phyloP scores from a whole-genome alignment of 257 asterid genomes.

The Parsonsia alboflavescens region DNA sequence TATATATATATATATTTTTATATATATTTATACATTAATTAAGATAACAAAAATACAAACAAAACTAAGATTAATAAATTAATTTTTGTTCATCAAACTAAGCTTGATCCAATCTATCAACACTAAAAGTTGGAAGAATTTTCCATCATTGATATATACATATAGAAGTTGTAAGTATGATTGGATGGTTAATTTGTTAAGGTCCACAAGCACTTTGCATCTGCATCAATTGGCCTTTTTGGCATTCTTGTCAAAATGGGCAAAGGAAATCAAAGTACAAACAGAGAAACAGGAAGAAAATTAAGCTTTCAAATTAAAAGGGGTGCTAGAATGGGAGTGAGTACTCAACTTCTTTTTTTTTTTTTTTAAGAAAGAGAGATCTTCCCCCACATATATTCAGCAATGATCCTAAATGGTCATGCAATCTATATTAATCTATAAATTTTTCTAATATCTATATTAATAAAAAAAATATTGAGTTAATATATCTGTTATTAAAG shows the following conservation, averaged over 20 bases:
- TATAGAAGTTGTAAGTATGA: background rate
- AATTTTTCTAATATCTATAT: too few species aligned
- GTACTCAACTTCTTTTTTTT: too few species aligned
- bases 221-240: background rate
- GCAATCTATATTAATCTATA: too few species aligned
- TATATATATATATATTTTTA: too few species aligned
- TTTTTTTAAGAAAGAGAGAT: too few species aligned
- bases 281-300: background rate
- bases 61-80: too few species aligned
- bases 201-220: background rate
- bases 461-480: too few species aligned
- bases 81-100: too few species aligned
- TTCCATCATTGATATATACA: background rate
- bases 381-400: background rate
- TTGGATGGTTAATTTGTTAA: background rate
- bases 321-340: background rate
- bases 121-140: too few species aligned
- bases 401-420: background rate
- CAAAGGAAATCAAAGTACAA: background rate
- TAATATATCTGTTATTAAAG: too few species aligned
- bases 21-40: too few species aligned
- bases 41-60: too few species aligned
- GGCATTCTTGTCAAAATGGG: background rate
- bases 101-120: background rate
- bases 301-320: slow-evolving; percentile 1